Base-by-base conservation (phyloP, 73 alveolate genomes). In the Tetrahymena malaccensis region DNA sequence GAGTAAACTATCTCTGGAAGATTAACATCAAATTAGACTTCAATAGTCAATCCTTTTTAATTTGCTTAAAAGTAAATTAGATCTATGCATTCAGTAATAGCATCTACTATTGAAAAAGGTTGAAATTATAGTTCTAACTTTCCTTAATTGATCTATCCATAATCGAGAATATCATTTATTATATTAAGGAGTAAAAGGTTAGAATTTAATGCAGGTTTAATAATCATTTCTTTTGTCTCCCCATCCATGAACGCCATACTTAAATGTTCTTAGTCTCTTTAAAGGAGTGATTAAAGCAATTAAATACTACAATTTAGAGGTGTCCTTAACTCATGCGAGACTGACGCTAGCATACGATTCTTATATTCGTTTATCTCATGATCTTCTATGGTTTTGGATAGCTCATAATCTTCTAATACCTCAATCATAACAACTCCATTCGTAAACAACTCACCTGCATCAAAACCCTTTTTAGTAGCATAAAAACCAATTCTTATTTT, bases 311-410 rank as follows among this genome's bases (percentile, higher is more conserved):
- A 95, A 95, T 85, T 85, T 27, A 95, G 94, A 31, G 97, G 97
- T 13, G 97, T 89, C 9, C 97, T 16, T 43, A 84, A 58, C 57
- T 95, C 97, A 95, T 95, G 97, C 43, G 95, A 85, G 22, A 95
- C 97, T 85, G 84, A 95, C 0, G 95, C 84, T 6, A 95, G 37
- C 89, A 70, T 70, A 70, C 89, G 89, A 70, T 70, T 70, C 31
- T 70, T 70, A 11, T 70, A 70, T 70, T 70, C 22, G 25, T 31
- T 70, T 27, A 70, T 70, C 19, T 70, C 89, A 11, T 70, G 89
- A 34, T 70, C 89, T 70, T 70, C 89, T 22, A 70, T 70, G 0
- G 89, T 70, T 70, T 70, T 70, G 4, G 89, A 70, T 27, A 70
- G 89, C 19, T 70, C 34, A 31, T 70, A 70, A 9, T 70, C 89